These are phyloP conservation scores for Pichia sp. DNA, from an alignment of 1,139 yeast genomes.

Conservation along the genomic window DNA sequence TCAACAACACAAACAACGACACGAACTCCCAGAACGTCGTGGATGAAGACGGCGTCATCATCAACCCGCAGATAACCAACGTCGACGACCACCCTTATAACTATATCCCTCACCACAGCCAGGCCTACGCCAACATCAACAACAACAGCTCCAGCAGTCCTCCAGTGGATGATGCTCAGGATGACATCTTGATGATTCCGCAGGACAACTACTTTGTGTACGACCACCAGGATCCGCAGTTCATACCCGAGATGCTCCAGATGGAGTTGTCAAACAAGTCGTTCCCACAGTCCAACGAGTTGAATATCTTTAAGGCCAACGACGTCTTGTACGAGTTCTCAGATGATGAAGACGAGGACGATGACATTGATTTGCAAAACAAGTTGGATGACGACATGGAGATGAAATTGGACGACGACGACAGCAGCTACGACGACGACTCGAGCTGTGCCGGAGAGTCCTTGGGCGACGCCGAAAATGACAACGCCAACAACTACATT, in stretches of 20 bases:
- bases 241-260: conserved; percentile 27
- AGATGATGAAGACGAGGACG: conserved; percentile 37
- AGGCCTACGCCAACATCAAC: not conserved
- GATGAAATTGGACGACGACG: conserved; percentile 30
- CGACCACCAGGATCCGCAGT: conserved; percentile 26
- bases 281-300: conserved; percentile 31
- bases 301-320: conserved; percentile 30
- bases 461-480: conserved; percentile 5
- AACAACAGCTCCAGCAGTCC: conserved; percentile 2
- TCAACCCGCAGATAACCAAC: conserved; percentile 10
- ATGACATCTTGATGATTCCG: conserved; percentile 29
- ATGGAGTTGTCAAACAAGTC: conserved; percentile 27
- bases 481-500: conserved; percentile 10
- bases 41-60: not conserved
- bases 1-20: conserved; percentile 1
- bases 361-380: conserved; percentile 32
- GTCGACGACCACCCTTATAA: conserved; percentile 1
- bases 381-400: conserved; percentile 31
- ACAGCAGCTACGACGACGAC: conserved; percentile 27
- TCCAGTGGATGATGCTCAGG: conserved; percentile 10
- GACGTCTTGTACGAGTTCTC: conserved; percentile 30
- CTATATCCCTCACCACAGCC: not conserved
- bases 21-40: not conserved
- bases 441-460: not conserved
- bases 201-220: conserved; percentile 28